Base-by-base conservation (phyloP, 2,329 filamentous ascomycete species). In the Colletotrichum higginsianum region DNA sequence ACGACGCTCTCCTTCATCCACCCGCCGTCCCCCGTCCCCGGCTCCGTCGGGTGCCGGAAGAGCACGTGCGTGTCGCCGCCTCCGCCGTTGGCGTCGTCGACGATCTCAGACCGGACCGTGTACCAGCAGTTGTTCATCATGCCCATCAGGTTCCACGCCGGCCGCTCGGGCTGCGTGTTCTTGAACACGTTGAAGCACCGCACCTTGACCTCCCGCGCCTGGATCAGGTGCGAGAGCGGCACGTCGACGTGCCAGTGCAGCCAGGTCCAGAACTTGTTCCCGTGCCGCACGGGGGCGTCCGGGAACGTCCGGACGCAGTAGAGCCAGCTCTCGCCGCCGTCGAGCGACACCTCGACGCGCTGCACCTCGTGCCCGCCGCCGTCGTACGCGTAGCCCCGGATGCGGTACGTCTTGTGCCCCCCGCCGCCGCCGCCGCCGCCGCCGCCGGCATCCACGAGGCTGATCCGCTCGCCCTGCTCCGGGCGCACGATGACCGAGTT, bases 121-220 rank as follows among this genome's bases (percentile, higher is more conserved):
- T 87, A 87, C 83, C 83, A 86, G 71, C 82, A 83, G 55, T 88
- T 88, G 76, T 88, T 88, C 86, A 88, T 87, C 85, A 88, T 87
- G 9, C 78, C 86, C 82, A 85, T 82, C 1, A 85, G 79, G 69
- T 87, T 88, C 86, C 86, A 88, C 5, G 76, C 78, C 4, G 81
- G 80, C 23, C 81, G 77, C 68, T 82, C 75, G 1, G 86, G 86
- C 72, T 88, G 86, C 1, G 84, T 86, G 71, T 86, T 86, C 72
- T 86, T 87, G 77, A 84, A 84, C 0, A 84, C 84, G 66, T 87
- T 84, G 76, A 84, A 86, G 70, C 83, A 85, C 21, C 85, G 81
- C 5, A 87, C 86, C 0, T 76, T 79, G 60, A 88, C 84, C 60
- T 79, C 81, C 44, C 81, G 78, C 0, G 84, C 81, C 21, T 79